phyloP scores from a whole-genome alignment of 139 green algal species.

The Microglena sp. region DNA sequence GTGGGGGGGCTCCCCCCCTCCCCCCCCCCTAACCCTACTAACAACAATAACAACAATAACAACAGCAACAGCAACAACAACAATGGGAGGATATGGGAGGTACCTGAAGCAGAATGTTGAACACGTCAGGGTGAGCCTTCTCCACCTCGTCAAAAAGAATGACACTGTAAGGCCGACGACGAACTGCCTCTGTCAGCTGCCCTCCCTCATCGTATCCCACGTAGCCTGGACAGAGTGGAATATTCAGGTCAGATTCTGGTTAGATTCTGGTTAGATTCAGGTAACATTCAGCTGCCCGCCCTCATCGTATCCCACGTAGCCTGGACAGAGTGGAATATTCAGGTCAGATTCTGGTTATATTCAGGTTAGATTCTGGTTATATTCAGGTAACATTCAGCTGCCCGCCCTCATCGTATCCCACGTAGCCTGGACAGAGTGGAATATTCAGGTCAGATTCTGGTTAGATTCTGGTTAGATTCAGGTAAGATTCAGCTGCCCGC shows the following conservation, averaged over 20 bases:
- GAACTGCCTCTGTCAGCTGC: slow-evolving; percentile 96
- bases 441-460: no score
- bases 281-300: slow-evolving; percentile 93
- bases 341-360: no score
- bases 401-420: slow-evolving; percentile 92
- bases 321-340: slow-evolving; percentile 76
- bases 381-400: no score
- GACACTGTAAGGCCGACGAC: slow-evolving; percentile 92
- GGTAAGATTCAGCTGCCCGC: slow-evolving; percentile 93
- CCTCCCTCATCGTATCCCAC: slow-evolving; percentile 93
- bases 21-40: no score
- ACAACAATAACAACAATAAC: not conserved
- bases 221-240: no score
- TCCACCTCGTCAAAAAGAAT: slow-evolving; percentile 99
- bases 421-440: slow-evolving; percentile 76
- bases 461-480: no score
- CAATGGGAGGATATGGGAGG: no score
- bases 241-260: no score
- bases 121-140: slow-evolving; percentile 98
- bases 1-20: no score
- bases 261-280: no score
- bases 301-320: slow-evolving; percentile 92
- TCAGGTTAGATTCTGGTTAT: no score
- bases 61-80: slow-evolving; percentile 88
- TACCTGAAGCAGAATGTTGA: slow-evolving; percentile 92